Base-by-base conservation (phyloP, 192 early-diverging fungal species). In the Entomortierella lignicola region DNA sequence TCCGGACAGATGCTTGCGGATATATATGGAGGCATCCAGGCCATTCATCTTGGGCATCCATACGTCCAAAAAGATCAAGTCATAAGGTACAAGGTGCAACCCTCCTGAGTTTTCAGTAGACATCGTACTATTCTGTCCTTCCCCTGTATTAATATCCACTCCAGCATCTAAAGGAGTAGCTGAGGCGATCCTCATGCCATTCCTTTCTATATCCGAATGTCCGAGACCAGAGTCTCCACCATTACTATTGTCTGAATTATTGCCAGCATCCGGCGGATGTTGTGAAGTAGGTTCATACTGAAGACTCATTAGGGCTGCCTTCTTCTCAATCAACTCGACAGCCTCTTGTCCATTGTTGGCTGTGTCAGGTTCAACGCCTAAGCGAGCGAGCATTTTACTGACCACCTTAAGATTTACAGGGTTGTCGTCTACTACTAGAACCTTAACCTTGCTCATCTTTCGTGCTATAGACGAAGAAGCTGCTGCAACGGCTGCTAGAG, bases 401-500 rank as follows among this genome's bases (percentile, higher is more conserved):
- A 75, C 55, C 25, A 85, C 83, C 60, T 80, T 69, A 43, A 79
- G 77, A 66, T 82, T 83, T 26, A 86, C 71, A 1, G 71, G 77
- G 68, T 86, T 86, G 41, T 82, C 83, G 43, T 86, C 85, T 10
- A 86, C 77, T n/a, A 86, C 65, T n/a, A 85, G 23, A 3, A 79
- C 75, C 41, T 52, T 69, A 27, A 79, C 31, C 32, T 61, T 79
- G 57, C 62, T 61, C 68, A 79, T 20, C 57, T 63, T 69, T 0
- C 57, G 32, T 47, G 75, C 57, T 1, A 60, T 62, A 8, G 75
- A 79, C 12, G 37, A 54, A 8, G 68, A 70, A 2, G 68, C 75
- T 1, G 75, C 75, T 21, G 67, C 75, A 0, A 53, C 75, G 0
- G 75, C 75, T 0, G 75, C 75, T 20, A 70, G 8, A 10, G 62